Conservation (phyloP, 1,284 basidiomycete species). For the Puccinia horiana region DNA sequence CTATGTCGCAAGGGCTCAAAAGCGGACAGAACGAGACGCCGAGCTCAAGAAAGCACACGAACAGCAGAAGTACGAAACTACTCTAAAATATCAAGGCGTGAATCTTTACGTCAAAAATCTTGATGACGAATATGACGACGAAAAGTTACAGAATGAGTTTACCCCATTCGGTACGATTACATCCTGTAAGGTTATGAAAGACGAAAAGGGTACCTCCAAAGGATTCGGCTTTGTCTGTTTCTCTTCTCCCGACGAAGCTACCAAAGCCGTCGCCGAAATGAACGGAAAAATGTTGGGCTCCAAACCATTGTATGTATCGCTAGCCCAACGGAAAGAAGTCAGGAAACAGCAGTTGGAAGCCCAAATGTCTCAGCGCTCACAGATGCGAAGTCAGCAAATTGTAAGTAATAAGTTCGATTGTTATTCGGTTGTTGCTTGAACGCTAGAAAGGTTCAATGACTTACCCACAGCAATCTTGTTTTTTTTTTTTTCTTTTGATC, state of each 20-base stretch:
- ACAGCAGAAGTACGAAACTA: slow-evolving; percentile 92
- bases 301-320: slow-evolving; percentile 97
- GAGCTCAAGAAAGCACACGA: slow-evolving; percentile 93
- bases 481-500: background rate
- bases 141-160: slow-evolving; percentile 90
- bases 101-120: slow-evolving; percentile 99
- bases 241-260: slow-evolving; percentile 96
- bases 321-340: slow-evolving; percentile 97
- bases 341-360: slow-evolving; percentile 98
- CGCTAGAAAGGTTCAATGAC: background rate
- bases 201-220: slow-evolving; percentile 85
- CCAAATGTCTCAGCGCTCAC: slow-evolving; percentile 94
- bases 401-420: slow-evolving; percentile 18
- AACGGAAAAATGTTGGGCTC: slow-evolving; percentile 99
- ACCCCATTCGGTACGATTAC: slow-evolving; percentile 96
- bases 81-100: slow-evolving; percentile 97
- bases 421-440: too few species aligned
- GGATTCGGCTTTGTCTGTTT: slow-evolving; percentile 99
- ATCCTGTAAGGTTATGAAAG: slow-evolving; percentile 98
- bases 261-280: slow-evolving; percentile 99
- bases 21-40: slow-evolving; percentile 97
- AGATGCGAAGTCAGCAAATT: slow-evolving; percentile 91
- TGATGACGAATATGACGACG: slow-evolving; percentile 86
- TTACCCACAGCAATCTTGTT: background rate
- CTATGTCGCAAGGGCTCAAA: slow-evolving; percentile 95